Conservation (phyloP, 257 asterid genomes). For the Rauvolfia tetraphylla region DNA sequence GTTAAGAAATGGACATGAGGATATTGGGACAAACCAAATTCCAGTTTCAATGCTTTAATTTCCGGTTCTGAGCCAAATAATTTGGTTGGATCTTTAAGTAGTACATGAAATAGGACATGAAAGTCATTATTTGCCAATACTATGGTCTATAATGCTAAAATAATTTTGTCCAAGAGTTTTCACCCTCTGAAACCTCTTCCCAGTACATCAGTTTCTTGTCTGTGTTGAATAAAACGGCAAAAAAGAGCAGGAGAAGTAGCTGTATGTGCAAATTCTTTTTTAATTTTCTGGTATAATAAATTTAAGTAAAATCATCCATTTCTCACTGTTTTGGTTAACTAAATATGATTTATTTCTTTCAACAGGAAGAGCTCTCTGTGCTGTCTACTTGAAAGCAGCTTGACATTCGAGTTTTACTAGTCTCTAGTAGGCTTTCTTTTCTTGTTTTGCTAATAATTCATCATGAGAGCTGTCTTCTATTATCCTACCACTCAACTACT, state of each 20-base stretch:
- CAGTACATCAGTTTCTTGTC: neutral
- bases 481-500: constrained; percentile 41
- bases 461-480: constrained; percentile 45
- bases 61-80: neutral
- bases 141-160: neutral
- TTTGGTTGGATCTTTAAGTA: neutral
- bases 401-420: constrained; percentile 38
- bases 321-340: neutral
- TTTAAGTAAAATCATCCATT: neutral
- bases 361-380: neutral
- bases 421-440: constrained; percentile 37
- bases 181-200: neutral
- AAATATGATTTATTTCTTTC: neutral
- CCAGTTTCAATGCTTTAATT: neutral
- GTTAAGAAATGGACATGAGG: neutral
- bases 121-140: neutral
- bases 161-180: neutral
- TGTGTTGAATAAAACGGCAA: neutral
- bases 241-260: neutral
- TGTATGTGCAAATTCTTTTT: neutral
- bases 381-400: constrained; percentile 1
- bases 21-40: neutral
- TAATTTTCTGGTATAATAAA: neutral
- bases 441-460: constrained; percentile 38
- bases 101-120: neutral